Conservation (phyloP, 768 basidiomycete genomes). For the Lyophyllum shimeji region DNA sequence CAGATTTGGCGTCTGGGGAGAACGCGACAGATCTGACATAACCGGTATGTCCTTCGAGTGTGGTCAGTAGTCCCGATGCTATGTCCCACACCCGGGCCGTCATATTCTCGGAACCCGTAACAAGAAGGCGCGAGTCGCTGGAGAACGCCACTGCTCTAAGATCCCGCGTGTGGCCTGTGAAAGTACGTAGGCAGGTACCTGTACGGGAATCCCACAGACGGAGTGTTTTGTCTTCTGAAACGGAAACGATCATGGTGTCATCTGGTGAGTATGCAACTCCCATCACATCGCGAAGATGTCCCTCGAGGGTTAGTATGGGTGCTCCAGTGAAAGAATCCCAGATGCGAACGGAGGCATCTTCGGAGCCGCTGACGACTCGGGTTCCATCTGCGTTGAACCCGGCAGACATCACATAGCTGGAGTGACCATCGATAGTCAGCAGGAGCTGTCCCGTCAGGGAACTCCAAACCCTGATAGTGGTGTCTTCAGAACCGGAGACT, state of each 20-base stretch:
- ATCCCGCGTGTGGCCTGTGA: constrained; percentile 2
- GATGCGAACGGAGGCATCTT: constrained; percentile 7
- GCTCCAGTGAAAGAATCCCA: constrained; percentile 7
- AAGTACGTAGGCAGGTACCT: neutral
- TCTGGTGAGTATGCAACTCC: constrained; percentile 7
- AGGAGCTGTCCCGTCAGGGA: constrained; percentile 1
- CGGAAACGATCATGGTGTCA: constrained; percentile 7
- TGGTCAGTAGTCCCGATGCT: neutral
- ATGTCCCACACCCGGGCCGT: constrained; percentile 7
- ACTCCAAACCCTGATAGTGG: constrained; percentile 7
- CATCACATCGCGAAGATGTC: constrained; percentile 5
- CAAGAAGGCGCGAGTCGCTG: neutral
- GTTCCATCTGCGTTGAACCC: constrained; percentile 5
- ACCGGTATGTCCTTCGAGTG: constrained; percentile 5
- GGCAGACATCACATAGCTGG: constrained; percentile 9
- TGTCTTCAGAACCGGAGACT: constrained; percentile 7
- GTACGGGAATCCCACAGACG: constrained; percentile 7
- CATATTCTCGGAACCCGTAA: constrained; percentile 5
- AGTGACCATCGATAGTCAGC: constrained; percentile 5
- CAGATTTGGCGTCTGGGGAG: constrained; percentile 2
- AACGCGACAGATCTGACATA: constrained; percentile 10
- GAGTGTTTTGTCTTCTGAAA: constrained; percentile 9
- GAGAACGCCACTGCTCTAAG: constrained; percentile 5
- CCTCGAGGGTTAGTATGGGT: neutral
- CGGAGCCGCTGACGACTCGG: constrained; percentile 7